Evolutionary conservation across 208 protist species (phyloP).

Genomic region (Porcisia hertigi): DNA sequence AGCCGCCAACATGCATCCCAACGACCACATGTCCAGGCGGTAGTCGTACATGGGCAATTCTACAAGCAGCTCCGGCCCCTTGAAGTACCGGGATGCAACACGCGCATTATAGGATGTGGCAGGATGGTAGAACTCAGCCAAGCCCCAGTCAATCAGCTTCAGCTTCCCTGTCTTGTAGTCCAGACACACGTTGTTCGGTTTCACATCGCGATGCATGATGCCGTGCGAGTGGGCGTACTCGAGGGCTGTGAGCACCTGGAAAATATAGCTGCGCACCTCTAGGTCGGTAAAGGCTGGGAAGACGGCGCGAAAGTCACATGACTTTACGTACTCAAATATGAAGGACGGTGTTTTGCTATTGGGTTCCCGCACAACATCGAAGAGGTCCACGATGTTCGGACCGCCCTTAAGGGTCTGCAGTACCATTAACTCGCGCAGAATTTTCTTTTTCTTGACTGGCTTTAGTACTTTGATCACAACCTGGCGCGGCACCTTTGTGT

Average conservation of each 20-base stretch:
- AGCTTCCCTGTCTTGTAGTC: constrained; percentile 96
- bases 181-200: constrained; percentile 99
- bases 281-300: constrained; percentile 97
- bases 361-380: constrained; percentile 98
- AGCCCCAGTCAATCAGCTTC: constrained; percentile 98
- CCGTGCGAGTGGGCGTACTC: constrained; percentile 98
- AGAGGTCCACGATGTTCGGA: constrained; percentile 98
- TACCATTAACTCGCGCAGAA: constrained; percentile 99
- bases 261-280: constrained; percentile 99
- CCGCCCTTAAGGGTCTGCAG: constrained; percentile 98
- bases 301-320: constrained; percentile 96
- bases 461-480: constrained; percentile 99
- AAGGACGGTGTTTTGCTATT: constrained; percentile 98
- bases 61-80: constrained; percentile 98
- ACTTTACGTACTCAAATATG: constrained; percentile 99
- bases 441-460: constrained; percentile 99
- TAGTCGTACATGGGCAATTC: constrained; percentile 99
- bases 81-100: constrained; percentile 99
- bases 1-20: constrained; percentile 99
- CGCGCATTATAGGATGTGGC: constrained; percentile 98
- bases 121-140: constrained; percentile 99
- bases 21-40: constrained; percentile 99
- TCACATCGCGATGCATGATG: constrained; percentile 99
- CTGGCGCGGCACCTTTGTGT: constrained; percentile 78
- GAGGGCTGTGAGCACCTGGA: constrained; percentile 96